A percentile compares a stretch with the other conserved stretches of the same genome.
phyloP scores from a whole-genome alignment of 140 eudicot genomes.

The Bidens hawaiensis region DNA sequence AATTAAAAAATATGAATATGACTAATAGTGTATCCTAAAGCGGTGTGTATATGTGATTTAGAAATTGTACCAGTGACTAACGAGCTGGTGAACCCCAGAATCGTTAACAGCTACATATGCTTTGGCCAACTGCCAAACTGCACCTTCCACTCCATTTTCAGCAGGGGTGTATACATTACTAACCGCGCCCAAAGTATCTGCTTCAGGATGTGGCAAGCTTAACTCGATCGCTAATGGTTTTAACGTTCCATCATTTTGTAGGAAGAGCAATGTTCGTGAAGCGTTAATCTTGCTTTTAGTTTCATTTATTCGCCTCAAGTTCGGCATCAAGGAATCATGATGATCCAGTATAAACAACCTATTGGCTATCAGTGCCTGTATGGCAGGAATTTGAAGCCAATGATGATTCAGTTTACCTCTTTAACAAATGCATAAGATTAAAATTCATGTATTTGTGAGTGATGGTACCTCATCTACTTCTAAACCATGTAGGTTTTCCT shows the following conservation, averaged over 20 bases:
- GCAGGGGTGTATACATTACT: slow-evolving; percentile 53
- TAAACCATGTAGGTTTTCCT: slow-evolving; percentile 42
- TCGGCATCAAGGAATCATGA: slow-evolving; percentile 63
- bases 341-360: slow-evolving; percentile 53
- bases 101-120: slow-evolving; percentile 46
- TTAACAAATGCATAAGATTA: no score
- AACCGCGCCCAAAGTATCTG: slow-evolving; percentile 36
- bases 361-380: slow-evolving; percentile 41
- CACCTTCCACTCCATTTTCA: slow-evolving; percentile 41
- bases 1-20: background rate
- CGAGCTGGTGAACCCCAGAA: slow-evolving; percentile 56
- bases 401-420: no score
- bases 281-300: slow-evolving; percentile 54
- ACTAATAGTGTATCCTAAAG: background rate
- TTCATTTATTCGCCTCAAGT: slow-evolving; percentile 42
- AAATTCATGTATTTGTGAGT: background rate
- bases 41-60: background rate
- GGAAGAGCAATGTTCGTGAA: slow-evolving; percentile 49
- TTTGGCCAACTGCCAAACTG: slow-evolving; percentile 55
- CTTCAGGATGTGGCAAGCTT: slow-evolving; percentile 54
- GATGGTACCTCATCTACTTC: slow-evolving; percentile 43
- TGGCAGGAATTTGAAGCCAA: background rate
- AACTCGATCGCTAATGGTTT: slow-evolving; percentile 63
- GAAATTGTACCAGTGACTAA: slow-evolving; percentile 43
- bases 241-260: slow-evolving; percentile 44